phyloP scores from a whole-genome alignment of 1,139 yeast genomes.

The Protomyces inouyei region DNA sequence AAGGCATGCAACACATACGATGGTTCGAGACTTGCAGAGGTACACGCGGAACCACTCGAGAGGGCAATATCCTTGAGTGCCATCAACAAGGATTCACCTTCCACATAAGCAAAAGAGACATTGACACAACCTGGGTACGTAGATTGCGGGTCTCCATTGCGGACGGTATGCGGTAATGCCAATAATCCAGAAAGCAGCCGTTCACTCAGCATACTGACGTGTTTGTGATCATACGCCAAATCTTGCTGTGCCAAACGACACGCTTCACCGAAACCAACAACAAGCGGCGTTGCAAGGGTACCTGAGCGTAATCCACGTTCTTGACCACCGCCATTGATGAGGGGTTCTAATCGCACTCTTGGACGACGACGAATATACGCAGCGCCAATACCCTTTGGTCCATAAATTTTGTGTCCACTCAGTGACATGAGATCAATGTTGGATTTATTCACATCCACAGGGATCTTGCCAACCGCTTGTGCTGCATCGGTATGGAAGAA shows the following conservation, averaged over 20 bases:
- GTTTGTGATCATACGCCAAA: slow-evolving; percentile 64
- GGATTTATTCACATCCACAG: slow-evolving; percentile 86
- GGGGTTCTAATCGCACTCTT: slow-evolving; percentile 91
- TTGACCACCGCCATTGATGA: slow-evolving; percentile 97
- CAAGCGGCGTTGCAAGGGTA: slow-evolving; percentile 90
- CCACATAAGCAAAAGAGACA: slow-evolving; percentile 92
- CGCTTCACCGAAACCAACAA: slow-evolving; percentile 97
- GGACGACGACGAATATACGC: slow-evolving; percentile 95
- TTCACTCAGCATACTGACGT: slow-evolving; percentile 64
- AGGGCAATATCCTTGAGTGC: slow-evolving; percentile 95
- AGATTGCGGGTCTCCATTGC: slow-evolving; percentile 74
- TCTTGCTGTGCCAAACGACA: slow-evolving; percentile 77
- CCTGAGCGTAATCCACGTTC: slow-evolving; percentile 98
- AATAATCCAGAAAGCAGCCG: slow-evolving; percentile 70
- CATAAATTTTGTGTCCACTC: slow-evolving; percentile 93
- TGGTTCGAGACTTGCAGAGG: slow-evolving; percentile 97
- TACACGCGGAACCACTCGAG: slow-evolving; percentile 98
- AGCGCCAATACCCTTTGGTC: slow-evolving; percentile 98
- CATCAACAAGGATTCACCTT: slow-evolving; percentile 96
- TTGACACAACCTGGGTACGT: slow-evolving; percentile 92
- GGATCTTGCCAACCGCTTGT: slow-evolving; percentile 93
- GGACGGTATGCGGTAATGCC: slow-evolving; percentile 77
- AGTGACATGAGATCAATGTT: slow-evolving; percentile 90
- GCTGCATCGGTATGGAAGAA: slow-evolving; percentile 99
- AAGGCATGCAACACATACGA: slow-evolving; percentile 92